phyloP scores from a whole-genome alignment of 1,284 basidiomycete species.

The Sporisorium graminicola region DNA sequence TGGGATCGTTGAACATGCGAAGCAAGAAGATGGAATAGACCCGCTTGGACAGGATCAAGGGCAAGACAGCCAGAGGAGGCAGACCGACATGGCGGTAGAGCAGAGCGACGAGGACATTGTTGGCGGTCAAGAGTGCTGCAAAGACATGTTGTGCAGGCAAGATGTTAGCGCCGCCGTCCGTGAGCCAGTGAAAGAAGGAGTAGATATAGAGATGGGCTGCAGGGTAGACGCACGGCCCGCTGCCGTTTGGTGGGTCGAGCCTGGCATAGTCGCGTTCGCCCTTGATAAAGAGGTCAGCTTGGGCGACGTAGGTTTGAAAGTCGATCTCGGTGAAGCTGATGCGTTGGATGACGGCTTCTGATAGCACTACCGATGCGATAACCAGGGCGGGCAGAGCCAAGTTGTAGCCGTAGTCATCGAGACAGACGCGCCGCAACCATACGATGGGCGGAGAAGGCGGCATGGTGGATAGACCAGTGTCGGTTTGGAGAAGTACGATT shows the following conservation, averaged over 20 bases:
- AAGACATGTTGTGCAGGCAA: constrained; percentile 72
- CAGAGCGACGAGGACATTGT: constrained; percentile 44
- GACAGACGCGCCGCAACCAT: constrained; percentile 38
- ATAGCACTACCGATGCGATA: constrained; percentile 22
- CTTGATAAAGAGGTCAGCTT: constrained; percentile 81
- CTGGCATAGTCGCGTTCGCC: constrained; percentile 88
- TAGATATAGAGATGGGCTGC: constrained; percentile 92
- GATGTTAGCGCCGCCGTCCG: constrained; percentile 76
- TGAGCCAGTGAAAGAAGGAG: constrained; percentile 78
- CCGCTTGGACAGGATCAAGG: constrained; percentile 88
- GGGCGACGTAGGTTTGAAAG: constrained; percentile 91
- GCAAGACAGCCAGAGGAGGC: constrained; percentile 74
- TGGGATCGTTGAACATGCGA: constrained; percentile 94
- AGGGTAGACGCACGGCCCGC: constrained; percentile 94
- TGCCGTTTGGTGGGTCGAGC: constrained; percentile 81
- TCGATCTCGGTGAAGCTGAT: constrained; percentile 88
- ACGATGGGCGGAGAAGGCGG: constrained; percentile 14
- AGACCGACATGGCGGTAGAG: constrained; percentile 55
- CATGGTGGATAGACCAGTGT: constrained; percentile 13
- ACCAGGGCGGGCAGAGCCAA: constrained; percentile 30
- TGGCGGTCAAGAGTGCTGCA: constrained; percentile 50
- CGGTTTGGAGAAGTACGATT: not conserved
- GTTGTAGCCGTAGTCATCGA: constrained; percentile 39
- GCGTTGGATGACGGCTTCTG: constrained; percentile 29
- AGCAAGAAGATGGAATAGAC: constrained; percentile 93